These are phyloP conservation scores for Fusarium drepaniforme DNA, from an alignment of 2,329 filamentous ascomycete genomes.

Conservation along the genomic window DNA sequence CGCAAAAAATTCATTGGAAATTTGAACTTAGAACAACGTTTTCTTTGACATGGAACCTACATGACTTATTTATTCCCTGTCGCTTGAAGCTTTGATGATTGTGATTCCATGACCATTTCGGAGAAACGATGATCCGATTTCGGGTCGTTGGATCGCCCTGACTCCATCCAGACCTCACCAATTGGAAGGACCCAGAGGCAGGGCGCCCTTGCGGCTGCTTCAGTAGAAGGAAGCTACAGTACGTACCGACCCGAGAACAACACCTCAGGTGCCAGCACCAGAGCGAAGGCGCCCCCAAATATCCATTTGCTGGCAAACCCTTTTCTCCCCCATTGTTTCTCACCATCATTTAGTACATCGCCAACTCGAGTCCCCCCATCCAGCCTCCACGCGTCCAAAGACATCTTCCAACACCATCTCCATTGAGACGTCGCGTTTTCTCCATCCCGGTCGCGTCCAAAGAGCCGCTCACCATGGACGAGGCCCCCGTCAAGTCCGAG, in stretches of 20 bases:
- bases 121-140: not conserved
- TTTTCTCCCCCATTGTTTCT: constrained; percentile 22
- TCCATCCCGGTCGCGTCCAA: constrained; percentile 19
- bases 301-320: constrained; percentile 24
- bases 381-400: constrained; percentile 17
- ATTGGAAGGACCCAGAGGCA: not conserved
- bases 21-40: not conserved
- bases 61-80: not conserved
- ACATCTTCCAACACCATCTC: not conserved
- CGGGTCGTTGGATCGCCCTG: not conserved
- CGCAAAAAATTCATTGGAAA: not conserved
- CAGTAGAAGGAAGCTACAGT: constrained; percentile 1
- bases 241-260: constrained; percentile 36
- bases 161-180: constrained; percentile 5
- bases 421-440: constrained; percentile 16
- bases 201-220: constrained; percentile 5
- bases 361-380: constrained; percentile 18
- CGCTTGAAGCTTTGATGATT: not conserved
- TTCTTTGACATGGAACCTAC: not conserved
- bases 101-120: not conserved
- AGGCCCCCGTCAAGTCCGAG: constrained; percentile 56
- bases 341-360: constrained; percentile 29
- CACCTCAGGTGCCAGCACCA: constrained; percentile 19
- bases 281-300: constrained; percentile 24
- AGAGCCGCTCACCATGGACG: constrained; percentile 46